A percentile compares a stretch with the other conserved stretches of the same genome.
Evolutionary conservation across 2,329 filamentous ascomycete genomes (phyloP).

Genomic region (Phoma sp.): DNA sequence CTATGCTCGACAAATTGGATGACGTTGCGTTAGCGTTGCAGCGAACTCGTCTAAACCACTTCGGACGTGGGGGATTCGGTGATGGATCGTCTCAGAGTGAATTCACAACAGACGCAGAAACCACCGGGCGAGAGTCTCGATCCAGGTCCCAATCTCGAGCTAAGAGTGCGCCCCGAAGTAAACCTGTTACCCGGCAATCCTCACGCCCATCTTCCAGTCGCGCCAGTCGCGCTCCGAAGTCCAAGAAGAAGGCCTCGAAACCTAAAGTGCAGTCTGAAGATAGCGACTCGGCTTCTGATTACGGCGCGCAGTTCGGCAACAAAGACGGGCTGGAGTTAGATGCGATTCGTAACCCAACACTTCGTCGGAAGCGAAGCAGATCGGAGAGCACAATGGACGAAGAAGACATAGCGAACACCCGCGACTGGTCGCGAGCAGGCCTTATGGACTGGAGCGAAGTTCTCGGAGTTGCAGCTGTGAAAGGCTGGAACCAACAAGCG

Average conservation of each 20-base stretch:
- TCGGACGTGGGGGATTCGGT: slow-evolving; percentile 25
- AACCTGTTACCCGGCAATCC: slow-evolving; percentile 11
- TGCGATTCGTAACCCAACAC: background rate
- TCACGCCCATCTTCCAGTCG: slow-evolving; percentile 18
- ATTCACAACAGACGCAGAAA: slow-evolving; percentile 35
- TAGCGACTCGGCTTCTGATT: slow-evolving; percentile 52
- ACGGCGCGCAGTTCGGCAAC: slow-evolving; percentile 32
- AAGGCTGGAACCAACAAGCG: slow-evolving; percentile 69
- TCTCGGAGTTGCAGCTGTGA: slow-evolving; percentile 76
- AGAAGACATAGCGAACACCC: slow-evolving; percentile 17
- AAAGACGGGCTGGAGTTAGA: slow-evolving; percentile 1
- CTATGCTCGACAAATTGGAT: slow-evolving; percentile 74
- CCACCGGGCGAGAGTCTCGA: slow-evolving; percentile 19
- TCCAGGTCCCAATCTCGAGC: slow-evolving; percentile 25
- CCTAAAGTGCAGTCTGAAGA: slow-evolving; percentile 34
- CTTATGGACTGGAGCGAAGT: slow-evolving; percentile 81
- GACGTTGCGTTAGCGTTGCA: slow-evolving; percentile 73
- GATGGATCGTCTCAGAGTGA: slow-evolving; percentile 42
- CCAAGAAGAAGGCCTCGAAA: background rate
- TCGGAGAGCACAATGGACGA: slow-evolving; percentile 18
- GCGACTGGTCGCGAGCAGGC: slow-evolving; percentile 23
- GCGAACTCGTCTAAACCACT: slow-evolving; percentile 64
- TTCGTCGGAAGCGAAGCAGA: slow-evolving; percentile 20
- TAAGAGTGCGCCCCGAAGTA: slow-evolving; percentile 15
- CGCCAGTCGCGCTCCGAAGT: slow-evolving; percentile 1